These are phyloP conservation scores for Piloderma croceum DNA, from an alignment of 768 basidiomycete genomes.

Conservation along the genomic window DNA sequence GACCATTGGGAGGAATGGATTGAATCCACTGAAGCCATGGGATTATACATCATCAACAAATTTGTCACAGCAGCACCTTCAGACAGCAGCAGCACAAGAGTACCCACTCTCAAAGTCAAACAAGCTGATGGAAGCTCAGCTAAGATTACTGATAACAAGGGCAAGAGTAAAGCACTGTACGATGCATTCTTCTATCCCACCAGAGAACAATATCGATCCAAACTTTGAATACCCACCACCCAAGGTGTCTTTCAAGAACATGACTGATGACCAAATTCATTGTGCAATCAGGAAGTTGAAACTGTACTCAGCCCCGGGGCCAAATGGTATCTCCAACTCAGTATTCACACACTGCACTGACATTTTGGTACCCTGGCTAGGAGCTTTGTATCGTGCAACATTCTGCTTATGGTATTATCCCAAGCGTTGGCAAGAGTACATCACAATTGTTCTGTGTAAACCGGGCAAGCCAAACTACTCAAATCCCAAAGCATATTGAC, in stretches of 20 bases:
- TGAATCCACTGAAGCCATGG: constrained; percentile 7
- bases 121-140: not conserved
- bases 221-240: constrained; percentile 12
- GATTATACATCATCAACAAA: constrained; percentile 15
- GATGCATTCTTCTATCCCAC: constrained; percentile 18
- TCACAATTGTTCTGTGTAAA: constrained; percentile 17
- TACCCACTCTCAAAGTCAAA: constrained; percentile 4
- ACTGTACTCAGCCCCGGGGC: constrained; percentile 25
- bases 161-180: constrained; percentile 12
- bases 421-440: constrained; percentile 7
- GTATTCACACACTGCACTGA: constrained; percentile 13
- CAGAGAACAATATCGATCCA: constrained; percentile 2
- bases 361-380: constrained; percentile 7
- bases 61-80: not conserved
- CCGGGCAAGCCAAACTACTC: constrained; percentile 20
- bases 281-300: constrained; percentile 13
- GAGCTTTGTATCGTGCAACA: constrained; percentile 4
- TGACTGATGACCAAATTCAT: constrained; percentile 1
- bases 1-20: constrained; percentile 23
- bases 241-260: not conserved
- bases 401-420: constrained; percentile 7
- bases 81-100: constrained; percentile 3
- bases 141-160: constrained; percentile 6
- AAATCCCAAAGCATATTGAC: constrained; percentile 17
- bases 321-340: constrained; percentile 16